Conservation (phyloP, 441 rosid species). For the Euphorbia celastroides region DNA sequence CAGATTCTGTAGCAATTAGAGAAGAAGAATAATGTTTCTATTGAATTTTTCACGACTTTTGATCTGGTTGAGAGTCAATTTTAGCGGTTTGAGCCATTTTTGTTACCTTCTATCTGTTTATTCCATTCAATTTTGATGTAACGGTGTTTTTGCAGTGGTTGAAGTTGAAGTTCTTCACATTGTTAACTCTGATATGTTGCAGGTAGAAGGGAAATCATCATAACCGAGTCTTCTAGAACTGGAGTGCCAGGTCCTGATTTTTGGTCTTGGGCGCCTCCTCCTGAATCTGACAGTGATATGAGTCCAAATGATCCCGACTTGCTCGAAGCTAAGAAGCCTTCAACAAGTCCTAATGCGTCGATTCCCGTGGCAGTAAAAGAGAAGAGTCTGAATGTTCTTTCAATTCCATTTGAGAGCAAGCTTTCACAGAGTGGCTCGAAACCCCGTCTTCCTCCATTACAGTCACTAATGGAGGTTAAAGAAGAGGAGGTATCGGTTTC, state of each 20-base stretch:
- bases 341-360: slow-evolving; percentile 26
- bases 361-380: slow-evolving; percentile 60
- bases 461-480: slow-evolving; percentile 54
- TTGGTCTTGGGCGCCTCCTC: slow-evolving; percentile 92
- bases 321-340: slow-evolving; percentile 28
- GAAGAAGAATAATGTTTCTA: too few species aligned
- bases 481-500: slow-evolving; percentile 28
- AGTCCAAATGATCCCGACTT: slow-evolving; percentile 21
- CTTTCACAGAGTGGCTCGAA: slow-evolving; percentile 29
- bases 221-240: slow-evolving; percentile 38
- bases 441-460: slow-evolving; percentile 61
- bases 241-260: slow-evolving; percentile 90
- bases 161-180: background rate
- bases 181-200: slow-evolving; percentile 4
- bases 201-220: slow-evolving; percentile 41
- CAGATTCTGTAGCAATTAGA: too few species aligned
- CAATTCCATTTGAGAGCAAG: slow-evolving; percentile 77
- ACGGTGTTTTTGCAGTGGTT: too few species aligned
- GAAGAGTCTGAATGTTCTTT: slow-evolving; percentile 42
- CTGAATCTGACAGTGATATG: slow-evolving; percentile 24
- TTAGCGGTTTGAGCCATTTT: too few species aligned
- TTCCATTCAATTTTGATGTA: too few species aligned
- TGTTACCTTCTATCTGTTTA: too few species aligned
- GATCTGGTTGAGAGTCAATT: too few species aligned
- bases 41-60: too few species aligned